phyloP scores from a whole-genome alignment of 768 basidiomycete species.

The Leccinellum rugosiceps region DNA sequence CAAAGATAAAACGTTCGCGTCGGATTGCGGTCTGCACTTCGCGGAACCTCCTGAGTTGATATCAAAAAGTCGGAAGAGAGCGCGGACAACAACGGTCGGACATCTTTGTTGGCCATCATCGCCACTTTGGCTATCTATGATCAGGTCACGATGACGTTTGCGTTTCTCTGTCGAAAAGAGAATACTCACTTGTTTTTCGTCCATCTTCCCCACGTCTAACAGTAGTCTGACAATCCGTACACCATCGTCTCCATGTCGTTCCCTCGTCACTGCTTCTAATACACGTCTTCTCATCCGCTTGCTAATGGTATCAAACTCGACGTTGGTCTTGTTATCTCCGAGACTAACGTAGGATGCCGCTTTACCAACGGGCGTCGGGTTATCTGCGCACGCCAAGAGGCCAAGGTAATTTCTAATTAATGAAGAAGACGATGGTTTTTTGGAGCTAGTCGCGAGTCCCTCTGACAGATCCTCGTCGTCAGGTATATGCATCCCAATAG shows the following conservation, averaged over 20 bases:
- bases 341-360: conserved; percentile 71
- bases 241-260: conserved; percentile 80
- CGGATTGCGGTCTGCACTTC: conserved; percentile 86
- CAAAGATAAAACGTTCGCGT: conserved; percentile 90
- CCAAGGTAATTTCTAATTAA: conserved; percentile 80
- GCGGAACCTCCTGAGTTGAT: conserved; percentile 91
- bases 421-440: conserved; percentile 50
- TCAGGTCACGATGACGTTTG: too few species aligned
- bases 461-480: conserved; percentile 61
- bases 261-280: conserved; percentile 74
- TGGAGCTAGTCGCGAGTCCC: conserved; percentile 57
- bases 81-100: conserved; percentile 74
- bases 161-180: neutral
- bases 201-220: conserved; percentile 83
- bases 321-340: conserved; percentile 65
- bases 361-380: conserved; percentile 70
- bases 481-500: conserved; percentile 58
- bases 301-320: conserved; percentile 76
- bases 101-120: conserved; percentile 89
- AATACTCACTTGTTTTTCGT: conserved; percentile 80
- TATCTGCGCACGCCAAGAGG: conserved; percentile 77
- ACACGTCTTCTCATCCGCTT: conserved; percentile 65
- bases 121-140: conserved; percentile 87
- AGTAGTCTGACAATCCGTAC: conserved; percentile 80
- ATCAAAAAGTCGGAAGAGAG: conserved; percentile 81